Evolutionary conservation across 2,329 filamentous ascomycete species (phyloP), one percentile per base, ranked within the genome.

Genomic region (Beauveria varroae): DNA sequence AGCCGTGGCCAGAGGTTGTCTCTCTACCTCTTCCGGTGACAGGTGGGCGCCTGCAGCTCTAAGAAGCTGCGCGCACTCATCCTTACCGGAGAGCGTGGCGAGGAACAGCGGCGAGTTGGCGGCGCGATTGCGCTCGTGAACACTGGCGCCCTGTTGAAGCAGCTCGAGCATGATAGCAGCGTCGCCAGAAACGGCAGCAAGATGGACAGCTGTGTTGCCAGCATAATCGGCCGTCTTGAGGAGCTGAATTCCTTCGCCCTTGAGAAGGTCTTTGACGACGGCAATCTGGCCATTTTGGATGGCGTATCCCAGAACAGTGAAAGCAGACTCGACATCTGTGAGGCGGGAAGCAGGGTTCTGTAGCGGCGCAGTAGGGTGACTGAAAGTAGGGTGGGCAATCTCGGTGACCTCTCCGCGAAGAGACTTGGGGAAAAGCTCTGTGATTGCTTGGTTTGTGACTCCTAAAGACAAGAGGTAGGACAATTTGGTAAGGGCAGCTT

Each of bases 401-500:
- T 92, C 90, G 12, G 91, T 96, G 75, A 96, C 84, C 76, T 97
- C 93, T 51, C 93, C 93, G 55, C 91, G 85, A 24, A 96, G 79
- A 12, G 89, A 90, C 26, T 81, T 75, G 7, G 89, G 86, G 85
- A 96, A 96, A 64, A 81, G 81, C 64, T 78, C 79, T 3, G 86
- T 81, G 30, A 96, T 86, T 24, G 90, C 86, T 58, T 81, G 78
- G 8, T 83, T 79, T 0, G 82, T 81, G n/a, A 89, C 78, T 37
- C 79, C 81, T 4, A 82, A 72, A 5, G 90, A 89, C 20, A 96
- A 82, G 3, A 96, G 82, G 72, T 96, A 96, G 1, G 91, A 90
- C 30, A 97, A 81, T 74, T 97, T 97, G 22, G 93, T 95, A 66
- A 96, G 83, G 6, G 93, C 93, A 3, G 91, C 93, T 76, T 97